Base-by-base conservation (phyloP, 2,329 filamentous ascomycete species). In the Ceratocystiopsis minuta region DNA sequence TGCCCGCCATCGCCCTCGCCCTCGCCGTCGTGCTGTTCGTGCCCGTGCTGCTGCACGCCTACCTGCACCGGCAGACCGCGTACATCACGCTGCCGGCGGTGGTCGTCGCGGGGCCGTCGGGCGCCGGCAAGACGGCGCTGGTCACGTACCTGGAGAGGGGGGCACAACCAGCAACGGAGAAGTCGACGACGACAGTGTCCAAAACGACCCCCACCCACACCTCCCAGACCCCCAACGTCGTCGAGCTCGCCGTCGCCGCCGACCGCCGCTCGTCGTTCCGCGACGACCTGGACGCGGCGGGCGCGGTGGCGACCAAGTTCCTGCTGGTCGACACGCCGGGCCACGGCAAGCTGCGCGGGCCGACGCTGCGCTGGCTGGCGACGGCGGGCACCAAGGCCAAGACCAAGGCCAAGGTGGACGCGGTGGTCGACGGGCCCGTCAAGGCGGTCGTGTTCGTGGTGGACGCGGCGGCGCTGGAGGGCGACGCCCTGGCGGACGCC, bases 301-400 rank as follows among this genome's bases (percentile, higher is more conserved):
- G 64, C 42, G 65, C 68, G 43, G 62, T 60, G 40, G 75, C 80
- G 55, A 76, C 72, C 49, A 80, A 76, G 55, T 83, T 90, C 57
- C 64, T 81, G 35, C 64, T 96, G 32, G 64, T 83, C 54, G 90
- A 98, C 62, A 96, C 88, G 1, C 90, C 90, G 0, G 90, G 90
- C 34, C 90, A 98, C 63, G 86, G 85, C 52, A 98, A 98, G 63
- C 75, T 98, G 45, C 83, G 90, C 46, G 71, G 75, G 52, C 66
- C 75, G 49, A 76, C 81, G 4, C 65, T 80, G 45, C 59, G 65
- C 36, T 63, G 61, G 41, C 60, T 79, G 20, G 54, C 50, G 24
- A 46, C 48, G 7, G 40, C 48, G 13, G 13, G 45, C 6, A 15
- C 49, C 33, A 46, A 50, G 14, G 39, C 4, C 20, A 20, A 20